Percentiles rank a stretch among this genome's conserved stretches.
These are phyloP conservation scores for Notholithocarpus densiflorus DNA, from an alignment of 306 rosid genomes.

Conservation along the genomic window DNA sequence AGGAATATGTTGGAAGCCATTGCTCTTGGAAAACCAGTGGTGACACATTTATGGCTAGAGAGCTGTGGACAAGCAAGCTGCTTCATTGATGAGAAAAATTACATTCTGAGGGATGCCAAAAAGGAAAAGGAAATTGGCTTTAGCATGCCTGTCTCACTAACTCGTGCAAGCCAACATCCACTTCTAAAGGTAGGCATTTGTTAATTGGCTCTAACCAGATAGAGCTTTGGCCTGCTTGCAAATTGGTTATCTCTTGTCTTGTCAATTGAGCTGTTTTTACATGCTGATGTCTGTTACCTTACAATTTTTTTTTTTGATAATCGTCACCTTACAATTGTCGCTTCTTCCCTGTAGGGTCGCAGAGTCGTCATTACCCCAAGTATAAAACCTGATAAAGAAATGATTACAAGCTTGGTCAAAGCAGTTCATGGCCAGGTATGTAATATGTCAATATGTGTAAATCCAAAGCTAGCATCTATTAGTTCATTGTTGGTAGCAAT, in stretches of 20 bases:
- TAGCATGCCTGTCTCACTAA: slow-evolving; percentile 74
- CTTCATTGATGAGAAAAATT: slow-evolving; percentile 75
- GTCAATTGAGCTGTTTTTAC: not conserved
- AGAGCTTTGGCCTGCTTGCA: not conserved
- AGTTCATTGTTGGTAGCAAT: slow-evolving; percentile 5
- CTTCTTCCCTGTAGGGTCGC: slow-evolving; percentile 37
- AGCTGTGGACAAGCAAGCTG: slow-evolving; percentile 80
- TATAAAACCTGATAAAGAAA: slow-evolving; percentile 43
- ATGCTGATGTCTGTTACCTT: slow-evolving; percentile 8
- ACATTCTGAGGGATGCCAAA: slow-evolving; percentile 68
- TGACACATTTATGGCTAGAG: slow-evolving; percentile 84
- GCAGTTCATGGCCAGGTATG: slow-evolving; percentile 51
- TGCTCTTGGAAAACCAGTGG: slow-evolving; percentile 83
- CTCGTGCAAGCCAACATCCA: slow-evolving; percentile 63
- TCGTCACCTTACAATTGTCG: slow-evolving; percentile 1
- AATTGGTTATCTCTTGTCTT: not conserved
- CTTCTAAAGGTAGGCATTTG: slow-evolving; percentile 56
- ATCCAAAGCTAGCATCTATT: slow-evolving; percentile 14
- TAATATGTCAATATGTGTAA: slow-evolving; percentile 5
- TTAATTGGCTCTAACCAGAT: slow-evolving; percentile 11
- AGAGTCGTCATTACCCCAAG: slow-evolving; percentile 42
- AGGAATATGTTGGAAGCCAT: slow-evolving; percentile 93
- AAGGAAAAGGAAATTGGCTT: slow-evolving; percentile 94
- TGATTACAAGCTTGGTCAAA: slow-evolving; percentile 36
- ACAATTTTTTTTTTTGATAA: slow-evolving; percentile 1